Evolutionary conservation across 2,329 filamentous ascomycete genomes (phyloP).

Genomic region (Incumbomyces lentus): DNA sequence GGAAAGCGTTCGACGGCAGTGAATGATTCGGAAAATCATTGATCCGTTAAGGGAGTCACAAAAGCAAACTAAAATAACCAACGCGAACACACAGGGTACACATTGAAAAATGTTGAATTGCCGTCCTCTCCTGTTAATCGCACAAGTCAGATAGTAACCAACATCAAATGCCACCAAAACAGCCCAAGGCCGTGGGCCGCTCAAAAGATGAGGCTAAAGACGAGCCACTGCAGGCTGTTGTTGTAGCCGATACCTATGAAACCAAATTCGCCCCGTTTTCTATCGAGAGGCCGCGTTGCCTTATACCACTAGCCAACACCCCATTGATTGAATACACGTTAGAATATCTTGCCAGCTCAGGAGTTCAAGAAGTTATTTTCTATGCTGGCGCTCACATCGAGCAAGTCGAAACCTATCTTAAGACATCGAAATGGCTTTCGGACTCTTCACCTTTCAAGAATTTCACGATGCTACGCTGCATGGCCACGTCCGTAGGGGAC

Average conservation of each 20-base stretch:
- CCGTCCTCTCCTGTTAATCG: too few relatives aligned
- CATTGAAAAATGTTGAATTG: too few relatives aligned
- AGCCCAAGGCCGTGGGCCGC: constrained; percentile 27
- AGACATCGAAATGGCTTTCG: constrained; percentile 63
- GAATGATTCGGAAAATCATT: too few relatives aligned
- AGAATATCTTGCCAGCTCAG: constrained; percentile 88
- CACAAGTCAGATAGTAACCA: neutral
- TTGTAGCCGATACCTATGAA: constrained; percentile 91
- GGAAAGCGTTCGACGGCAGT: too few relatives aligned
- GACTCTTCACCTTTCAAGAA: constrained; percentile 69
- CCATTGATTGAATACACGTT: constrained; percentile 96
- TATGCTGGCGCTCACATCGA: constrained; percentile 84
- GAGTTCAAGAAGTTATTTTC: constrained; percentile 86
- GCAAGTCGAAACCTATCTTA: constrained; percentile 77
- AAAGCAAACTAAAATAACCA: too few relatives aligned
- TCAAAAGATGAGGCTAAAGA: constrained; percentile 48
- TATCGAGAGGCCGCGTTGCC: constrained; percentile 80
- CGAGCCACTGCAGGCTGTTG: constrained; percentile 56
- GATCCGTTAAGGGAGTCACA: too few relatives aligned
- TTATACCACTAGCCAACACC: constrained; percentile 83
- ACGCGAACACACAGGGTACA: too few relatives aligned
- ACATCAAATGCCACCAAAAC: constrained; percentile 16
- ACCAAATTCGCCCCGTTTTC: constrained; percentile 85
- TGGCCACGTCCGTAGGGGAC: constrained; percentile 80
- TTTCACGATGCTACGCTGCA: constrained; percentile 76